Base-by-base conservation (phyloP, 2,329 filamentous ascomycete genomes). In the Calonectria pauciramosa region DNA sequence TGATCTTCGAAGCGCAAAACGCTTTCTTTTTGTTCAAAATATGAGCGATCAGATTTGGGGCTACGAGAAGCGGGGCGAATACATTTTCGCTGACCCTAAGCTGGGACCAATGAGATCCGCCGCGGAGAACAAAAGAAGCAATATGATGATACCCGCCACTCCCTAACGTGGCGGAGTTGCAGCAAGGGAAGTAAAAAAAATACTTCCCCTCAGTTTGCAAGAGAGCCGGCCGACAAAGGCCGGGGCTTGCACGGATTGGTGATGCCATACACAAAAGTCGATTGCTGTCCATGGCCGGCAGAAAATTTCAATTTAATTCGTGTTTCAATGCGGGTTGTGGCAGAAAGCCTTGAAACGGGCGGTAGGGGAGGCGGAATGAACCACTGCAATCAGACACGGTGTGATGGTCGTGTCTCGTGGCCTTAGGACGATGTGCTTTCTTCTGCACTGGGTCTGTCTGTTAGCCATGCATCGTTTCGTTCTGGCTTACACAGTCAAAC, bases 81-180 rank as follows among this genome's bases (percentile, higher is more conserved):
- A 76, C 73, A 68, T 60, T 41, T 36, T 60, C 6, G 56, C 67
- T 56, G 73, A 69, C 75, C 75, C 70, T 30, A 1, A 16, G 34
- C 6, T 28, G 28, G 68, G 51, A 28, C 80, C 80, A 82, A 82
- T 82, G 68, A 68, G 63, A 67, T 71, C 44, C 67, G 73, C 38
- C 59, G 32, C 26, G 32, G 54, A 23, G 60, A 72, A 76, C 80
- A 71, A 82, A 82, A 82, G 80, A 82, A 82, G 80, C 79, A 82
- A 82, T 80, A 71, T 75, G 68, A 44, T 68, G 69, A 44, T 67
- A 47, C 73, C 78, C 80, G 72, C 80, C 71, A 30, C 67, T 38
- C 38, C 72, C 52, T 71, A 72, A 44, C 38, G 54, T 63, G 36
- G 71, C 72, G 71, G 64, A 56, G 64, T 68, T 51, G 72, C 56